phyloP scores from a whole-genome alignment of 345 rosid genomes.

The Corymbia maculata region DNA sequence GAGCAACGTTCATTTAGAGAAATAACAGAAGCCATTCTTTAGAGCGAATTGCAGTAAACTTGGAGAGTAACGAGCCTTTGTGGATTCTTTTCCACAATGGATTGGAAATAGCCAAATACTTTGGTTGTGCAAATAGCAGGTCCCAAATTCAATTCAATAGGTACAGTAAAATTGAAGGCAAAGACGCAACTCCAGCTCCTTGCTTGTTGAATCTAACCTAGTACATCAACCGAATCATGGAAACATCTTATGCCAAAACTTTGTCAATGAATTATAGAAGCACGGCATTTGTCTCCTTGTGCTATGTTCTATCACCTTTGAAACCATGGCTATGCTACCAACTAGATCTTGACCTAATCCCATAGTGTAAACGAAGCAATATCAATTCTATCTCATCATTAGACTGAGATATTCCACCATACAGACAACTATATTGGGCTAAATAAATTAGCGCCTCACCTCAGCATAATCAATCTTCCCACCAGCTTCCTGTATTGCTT shows the following conservation, averaged over 20 bases:
- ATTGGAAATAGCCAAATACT: not conserved
- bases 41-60: not conserved
- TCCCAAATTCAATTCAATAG: not conserved
- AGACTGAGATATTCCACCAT: not conserved
- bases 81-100: not conserved
- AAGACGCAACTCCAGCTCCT: not conserved
- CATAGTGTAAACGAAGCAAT: not conserved
- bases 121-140: not conserved
- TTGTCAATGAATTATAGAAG: not conserved
- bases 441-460: conserved; percentile 19
- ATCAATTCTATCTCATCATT: not conserved
- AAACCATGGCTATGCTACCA: not conserved
- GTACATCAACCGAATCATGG: not conserved
- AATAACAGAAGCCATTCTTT: not conserved
- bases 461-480: conserved; percentile 85
- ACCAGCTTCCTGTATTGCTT: conserved; percentile 42
- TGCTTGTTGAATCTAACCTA: not conserved
- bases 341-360: not conserved
- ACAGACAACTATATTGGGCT: not conserved
- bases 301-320: not conserved
- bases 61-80: not conserved
- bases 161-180: not conserved
- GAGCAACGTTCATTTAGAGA: not conserved
- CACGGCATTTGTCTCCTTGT: not conserved
- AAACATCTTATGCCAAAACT: not conserved